Evolutionary conservation across 2,329 filamentous ascomycete species (phyloP).

Genomic region (Fusarium domesticum): DNA sequence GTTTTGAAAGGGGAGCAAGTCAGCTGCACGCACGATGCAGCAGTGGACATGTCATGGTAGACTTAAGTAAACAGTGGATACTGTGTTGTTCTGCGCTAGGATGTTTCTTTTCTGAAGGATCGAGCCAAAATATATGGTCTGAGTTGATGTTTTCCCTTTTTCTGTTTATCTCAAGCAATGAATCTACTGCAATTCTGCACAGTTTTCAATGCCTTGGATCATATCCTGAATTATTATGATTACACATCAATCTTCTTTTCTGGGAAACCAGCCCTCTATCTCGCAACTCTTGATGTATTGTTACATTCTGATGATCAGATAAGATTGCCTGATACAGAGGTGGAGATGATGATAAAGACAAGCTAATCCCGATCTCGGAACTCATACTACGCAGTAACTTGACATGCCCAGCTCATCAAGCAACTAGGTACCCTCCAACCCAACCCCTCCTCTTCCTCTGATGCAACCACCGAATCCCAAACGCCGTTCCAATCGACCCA

Average conservation of each 20-base stretch:
- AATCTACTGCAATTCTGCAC: no score
- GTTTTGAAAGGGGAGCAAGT: neutral
- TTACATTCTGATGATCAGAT: constrained; percentile 13
- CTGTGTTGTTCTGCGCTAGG: neutral
- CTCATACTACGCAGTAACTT: neutral
- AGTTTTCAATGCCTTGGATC: neutral
- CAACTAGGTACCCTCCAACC: neutral
- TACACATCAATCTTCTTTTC: no score
- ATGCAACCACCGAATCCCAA: constrained; percentile 40
- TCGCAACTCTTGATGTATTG: neutral
- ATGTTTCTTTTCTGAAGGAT: no score
- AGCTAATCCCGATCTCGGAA: constrained; percentile 6
- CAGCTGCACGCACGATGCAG: neutral
- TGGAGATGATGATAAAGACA: neutral
- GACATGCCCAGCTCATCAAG: neutral
- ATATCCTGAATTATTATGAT: no score
- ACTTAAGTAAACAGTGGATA: no score
- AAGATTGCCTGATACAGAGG: constrained; percentile 12
- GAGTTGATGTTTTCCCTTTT: no score
- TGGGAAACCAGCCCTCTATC: no score
- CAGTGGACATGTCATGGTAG: neutral
- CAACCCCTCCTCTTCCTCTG: neutral
- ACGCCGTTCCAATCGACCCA: constrained; percentile 48
- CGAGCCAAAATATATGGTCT: no score
- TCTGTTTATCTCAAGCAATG: no score